Evolutionary conservation across 2,329 filamentous ascomycete genomes (phyloP).

Genomic region (Colletotrichum viniferum): DNA sequence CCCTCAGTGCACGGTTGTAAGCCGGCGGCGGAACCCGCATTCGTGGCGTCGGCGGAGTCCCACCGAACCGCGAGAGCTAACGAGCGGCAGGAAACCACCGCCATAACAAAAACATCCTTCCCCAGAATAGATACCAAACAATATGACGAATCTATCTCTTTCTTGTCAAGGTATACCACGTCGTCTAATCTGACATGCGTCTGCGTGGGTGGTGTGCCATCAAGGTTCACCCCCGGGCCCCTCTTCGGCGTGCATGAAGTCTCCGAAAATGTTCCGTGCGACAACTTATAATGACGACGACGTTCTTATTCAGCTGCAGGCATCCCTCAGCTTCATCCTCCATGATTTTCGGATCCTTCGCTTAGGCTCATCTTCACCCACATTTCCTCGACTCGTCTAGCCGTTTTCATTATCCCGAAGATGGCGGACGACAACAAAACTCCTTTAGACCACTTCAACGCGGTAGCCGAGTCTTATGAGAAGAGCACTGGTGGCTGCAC

Average conservation of each 20-base stretch:
- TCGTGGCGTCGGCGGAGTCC: neutral
- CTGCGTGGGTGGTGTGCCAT: neutral
- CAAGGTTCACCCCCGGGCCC: neutral
- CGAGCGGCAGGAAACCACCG: neutral
- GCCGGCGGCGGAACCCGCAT: neutral
- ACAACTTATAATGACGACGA: neutral
- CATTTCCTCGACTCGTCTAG: neutral
- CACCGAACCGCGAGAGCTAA: neutral
- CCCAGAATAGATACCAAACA: no score
- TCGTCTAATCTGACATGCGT: neutral
- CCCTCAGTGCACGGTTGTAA: neutral
- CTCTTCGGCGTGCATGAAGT: neutral
- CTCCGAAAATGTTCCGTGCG: constrained; percentile 1
- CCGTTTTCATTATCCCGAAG: neutral
- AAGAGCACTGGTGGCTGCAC: constrained; percentile 21
- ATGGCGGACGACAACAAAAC: neutral
- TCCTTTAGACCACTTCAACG: neutral
- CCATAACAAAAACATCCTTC: neutral
- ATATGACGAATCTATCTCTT: neutral
- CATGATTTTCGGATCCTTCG: fast-evolving
- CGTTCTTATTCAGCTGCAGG: neutral
- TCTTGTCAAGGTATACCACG: neutral
- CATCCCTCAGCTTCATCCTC: neutral
- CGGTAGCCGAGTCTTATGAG: constrained; percentile 23
- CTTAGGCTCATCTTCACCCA: fast-evolving